Base-by-base conservation (phyloP, 176 grass and related monocot genomes). In the Aechmea fasciata region DNA sequence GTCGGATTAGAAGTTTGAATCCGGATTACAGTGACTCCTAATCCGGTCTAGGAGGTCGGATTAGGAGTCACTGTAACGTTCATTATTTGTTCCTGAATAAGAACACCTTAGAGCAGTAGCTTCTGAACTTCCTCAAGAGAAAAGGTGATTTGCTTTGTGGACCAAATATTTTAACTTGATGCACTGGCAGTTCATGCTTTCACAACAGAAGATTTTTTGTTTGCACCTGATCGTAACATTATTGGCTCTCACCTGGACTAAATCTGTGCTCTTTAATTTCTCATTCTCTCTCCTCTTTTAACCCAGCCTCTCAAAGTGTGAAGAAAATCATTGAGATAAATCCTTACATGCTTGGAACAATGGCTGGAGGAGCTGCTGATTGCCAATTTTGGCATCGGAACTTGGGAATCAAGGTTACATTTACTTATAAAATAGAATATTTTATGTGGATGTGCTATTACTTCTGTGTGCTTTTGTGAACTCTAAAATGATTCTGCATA, bases 321-420 rank as follows among this genome's bases (percentile, higher is more conserved):
- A 93, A 79, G 67, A 97, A 99, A 85, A 99, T 99, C 75, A 92
- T 99, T n/a, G 89, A 99, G 83, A 99, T 99, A 47, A 93, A 99
- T 68, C 94, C 86, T 4, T 92, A 97, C 84, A 97, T 97, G 94
- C 77, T 97, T 48, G 94, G 94, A 76, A 99, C 89, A 2, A 92
- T 99, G 87, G 94, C 94, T 65, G 87, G 89, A 69, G 94, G 94
- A 17, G 94, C 89, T 63, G 89, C 94, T 63, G 94, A 93, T 85
- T 99, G 94, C 66, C 94, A 99, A 22, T 99, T 99, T 54, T 99
- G 94, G 94, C 94, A 99, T 47, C 84, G 94, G 22, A 93, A 87
- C 79, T 75, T 99, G 23, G 94, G 94, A 7, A 85, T 83, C 49
- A 99, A 99, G 94, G 94, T 92, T 63, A 73, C 47, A 76, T 70